Evolutionary conservation across 371 early-diverging fungal species (phyloP), one percentile per base, ranked within the genome.

Genomic region (Parasitella parasitica): DNA sequence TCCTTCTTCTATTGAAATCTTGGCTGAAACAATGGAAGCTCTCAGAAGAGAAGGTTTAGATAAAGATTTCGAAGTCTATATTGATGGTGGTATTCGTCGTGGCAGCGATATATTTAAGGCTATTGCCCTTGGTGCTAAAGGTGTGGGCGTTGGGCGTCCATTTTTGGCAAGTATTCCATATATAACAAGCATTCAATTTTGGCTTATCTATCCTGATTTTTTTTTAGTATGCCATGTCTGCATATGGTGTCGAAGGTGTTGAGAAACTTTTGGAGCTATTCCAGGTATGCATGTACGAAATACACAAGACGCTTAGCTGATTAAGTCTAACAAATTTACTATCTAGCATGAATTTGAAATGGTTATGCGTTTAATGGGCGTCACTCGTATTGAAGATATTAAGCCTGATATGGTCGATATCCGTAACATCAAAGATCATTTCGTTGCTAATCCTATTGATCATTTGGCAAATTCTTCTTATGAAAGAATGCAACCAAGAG

Each of bases 71-170:
- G 94, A 94, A 64, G 87, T 98, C 11, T 95, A 89, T 67, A 64
- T 97, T 36, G 98, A 98, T 76, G 97, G 98, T 51, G 98, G 96
- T 39, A 81, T 95, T 34, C 87, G 96, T 39, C 81, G 91, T 43
- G 98, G 97, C 30, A 83, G 90, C 15, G 96, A 96, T 77, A 88
- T 96, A 20, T 83, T 95, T 77, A 97, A 97, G 80, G 97, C 97
- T 0, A 78, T 97, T 60, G 97, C 97, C 1, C 75, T 97, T 18
- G 98, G 98, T 22, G 98, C 98, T 2, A 87, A 86, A 52, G 97
- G 92, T n/a, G 96, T 97, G 37, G 94, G 94, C 54, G 83, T 96
- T 60, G 98, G 96, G 6, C 82, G 98, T 28, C 98, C 98, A 72
- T 62, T 82, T 85, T 54, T 94, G 71, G 79, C 76, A 79, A 65